A percentile compares a stretch with the other conserved stretches of the same genome.
Evolutionary conservation across 495 filamentous ascomycete genomes (phyloP).

Genomic region (Letharia lupina): DNA sequence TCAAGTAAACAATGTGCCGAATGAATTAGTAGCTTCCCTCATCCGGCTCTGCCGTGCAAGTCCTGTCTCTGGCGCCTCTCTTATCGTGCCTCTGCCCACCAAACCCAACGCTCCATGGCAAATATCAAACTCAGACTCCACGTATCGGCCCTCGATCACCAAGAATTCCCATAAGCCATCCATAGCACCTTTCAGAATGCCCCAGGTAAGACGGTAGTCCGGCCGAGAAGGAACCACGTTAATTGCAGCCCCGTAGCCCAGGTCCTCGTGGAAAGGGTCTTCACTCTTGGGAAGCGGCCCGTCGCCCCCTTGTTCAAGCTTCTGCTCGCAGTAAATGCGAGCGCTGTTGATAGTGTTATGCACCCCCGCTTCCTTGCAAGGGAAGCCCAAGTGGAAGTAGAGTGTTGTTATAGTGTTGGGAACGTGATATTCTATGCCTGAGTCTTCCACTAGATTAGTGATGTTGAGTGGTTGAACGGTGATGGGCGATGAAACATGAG

Average conservation of each 20-base stretch:
- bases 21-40: neutral
- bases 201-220: constrained; percentile 3
- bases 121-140: constrained; percentile 6
- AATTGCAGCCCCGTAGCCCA: constrained; percentile 1
- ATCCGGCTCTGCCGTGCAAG: neutral
- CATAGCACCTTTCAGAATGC: neutral
- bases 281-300: neutral
- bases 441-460: neutral
- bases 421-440: neutral
- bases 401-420: constrained; percentile 1
- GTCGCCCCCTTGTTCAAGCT: neutral
- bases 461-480: neutral
- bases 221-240: neutral
- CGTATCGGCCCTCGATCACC: neutral
- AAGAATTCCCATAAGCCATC: neutral
- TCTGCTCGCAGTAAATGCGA: neutral
- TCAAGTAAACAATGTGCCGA: neutral
- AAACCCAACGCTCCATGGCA: neutral
- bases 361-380: neutral
- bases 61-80: neutral
- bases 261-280: constrained; percentile 5
- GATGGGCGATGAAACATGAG: neutral
- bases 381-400: constrained; percentile 2
- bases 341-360: neutral
- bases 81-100: constrained; percentile 5